phyloP scores from a whole-genome alignment of 169 alveolate species.

The Eimeria mitis region DNA sequence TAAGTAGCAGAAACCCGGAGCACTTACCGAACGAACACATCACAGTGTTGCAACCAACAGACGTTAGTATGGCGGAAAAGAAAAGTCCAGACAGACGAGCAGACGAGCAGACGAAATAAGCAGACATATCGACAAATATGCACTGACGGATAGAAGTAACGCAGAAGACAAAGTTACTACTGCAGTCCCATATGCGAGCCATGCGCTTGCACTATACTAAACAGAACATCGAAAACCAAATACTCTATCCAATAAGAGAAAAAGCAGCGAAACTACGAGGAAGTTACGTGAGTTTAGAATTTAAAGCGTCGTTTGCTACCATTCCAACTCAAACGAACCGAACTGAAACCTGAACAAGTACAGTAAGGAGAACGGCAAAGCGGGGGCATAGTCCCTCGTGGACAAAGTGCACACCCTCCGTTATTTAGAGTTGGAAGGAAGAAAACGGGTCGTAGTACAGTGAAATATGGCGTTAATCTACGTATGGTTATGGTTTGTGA shows the following conservation, averaged over 20 bases:
- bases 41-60: not conserved
- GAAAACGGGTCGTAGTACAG: not conserved
- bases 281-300: slow-evolving; percentile 32
- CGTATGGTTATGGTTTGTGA: not conserved
- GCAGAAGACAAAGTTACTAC: not conserved
- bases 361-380: not conserved
- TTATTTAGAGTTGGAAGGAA: not conserved
- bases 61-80: not conserved
- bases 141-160: not conserved
- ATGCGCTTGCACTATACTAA: not conserved
- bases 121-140: not conserved
- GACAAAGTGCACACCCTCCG: not conserved
- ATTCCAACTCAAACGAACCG: slow-evolving; percentile 28
- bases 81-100: not conserved
- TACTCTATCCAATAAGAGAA: not conserved
- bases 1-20: not conserved
- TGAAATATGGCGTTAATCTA: not conserved
- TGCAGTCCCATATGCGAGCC: not conserved
- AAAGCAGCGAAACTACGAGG: not conserved
- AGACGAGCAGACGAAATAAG: not conserved
- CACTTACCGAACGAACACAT: not conserved
- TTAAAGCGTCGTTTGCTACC: slow-evolving; percentile 3
- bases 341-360: slow-evolving; percentile 35
- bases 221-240: not conserved
- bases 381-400: not conserved